Conservation (phyloP, 306 rosid genomes). For the Inga laurina region DNA sequence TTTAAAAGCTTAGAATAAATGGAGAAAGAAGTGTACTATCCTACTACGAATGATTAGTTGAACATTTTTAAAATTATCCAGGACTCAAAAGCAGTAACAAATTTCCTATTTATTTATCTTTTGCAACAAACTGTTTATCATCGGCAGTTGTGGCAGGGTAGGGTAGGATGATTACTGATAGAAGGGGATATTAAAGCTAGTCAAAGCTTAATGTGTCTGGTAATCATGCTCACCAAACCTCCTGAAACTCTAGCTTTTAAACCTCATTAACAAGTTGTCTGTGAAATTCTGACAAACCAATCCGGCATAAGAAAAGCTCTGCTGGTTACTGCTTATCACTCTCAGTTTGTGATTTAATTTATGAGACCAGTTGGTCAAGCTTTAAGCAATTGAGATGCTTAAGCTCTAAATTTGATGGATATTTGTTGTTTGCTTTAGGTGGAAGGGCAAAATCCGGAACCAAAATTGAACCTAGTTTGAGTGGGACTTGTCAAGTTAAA, state of each 20-base stretch:
- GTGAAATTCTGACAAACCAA: background rate
- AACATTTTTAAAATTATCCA: slow-evolving; percentile 5
- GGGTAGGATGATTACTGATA: background rate
- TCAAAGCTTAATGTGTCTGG: background rate
- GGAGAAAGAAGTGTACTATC: background rate
- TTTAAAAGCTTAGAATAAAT: slow-evolving; percentile 19
- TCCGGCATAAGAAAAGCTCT: background rate
- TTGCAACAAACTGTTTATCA: background rate
- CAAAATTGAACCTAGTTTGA: background rate
- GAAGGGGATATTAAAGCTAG: background rate
- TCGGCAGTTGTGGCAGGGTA: background rate
- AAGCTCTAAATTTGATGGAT: background rate
- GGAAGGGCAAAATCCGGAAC: too few relatives aligned
- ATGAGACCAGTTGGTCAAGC: background rate
- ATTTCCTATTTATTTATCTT: background rate
- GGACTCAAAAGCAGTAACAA: background rate
- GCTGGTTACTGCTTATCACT: background rate
- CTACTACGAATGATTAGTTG: background rate
- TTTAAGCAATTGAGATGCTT: background rate
- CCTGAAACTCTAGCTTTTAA: background rate
- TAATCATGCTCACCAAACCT: background rate
- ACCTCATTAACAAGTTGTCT: background rate
- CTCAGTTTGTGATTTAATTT: background rate
- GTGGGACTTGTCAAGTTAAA: background rate
- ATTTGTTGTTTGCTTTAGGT: background rate